These are phyloP conservation scores for Phytophthora cryptogea DNA, from an alignment of 352 stramenopile species.

Conservation along the genomic window DNA sequence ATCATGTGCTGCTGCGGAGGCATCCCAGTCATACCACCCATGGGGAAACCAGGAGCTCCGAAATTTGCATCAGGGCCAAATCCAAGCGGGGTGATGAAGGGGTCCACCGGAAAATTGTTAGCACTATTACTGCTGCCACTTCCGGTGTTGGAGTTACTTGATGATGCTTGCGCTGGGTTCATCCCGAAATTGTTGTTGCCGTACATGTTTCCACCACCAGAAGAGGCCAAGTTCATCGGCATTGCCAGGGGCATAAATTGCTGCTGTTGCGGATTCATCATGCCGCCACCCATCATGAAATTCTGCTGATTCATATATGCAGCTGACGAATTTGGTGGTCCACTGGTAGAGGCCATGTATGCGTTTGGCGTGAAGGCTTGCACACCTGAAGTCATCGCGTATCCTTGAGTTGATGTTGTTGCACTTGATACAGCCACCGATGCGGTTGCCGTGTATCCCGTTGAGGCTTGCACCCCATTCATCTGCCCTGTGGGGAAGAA, in stretches of 20 bases:
- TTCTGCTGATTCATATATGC: conserved; percentile 51
- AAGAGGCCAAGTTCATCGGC: conserved; percentile 49
- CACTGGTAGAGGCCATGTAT: conserved; percentile 43
- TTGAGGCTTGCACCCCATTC: conserved; percentile 30
- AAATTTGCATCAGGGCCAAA: conserved; percentile 41
- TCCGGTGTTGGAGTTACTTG: conserved; percentile 17
- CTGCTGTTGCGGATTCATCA: conserved; percentile 57
- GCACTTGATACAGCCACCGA: conserved; percentile 34
- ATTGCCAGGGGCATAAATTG: conserved; percentile 72
- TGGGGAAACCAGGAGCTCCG: conserved; percentile 40
- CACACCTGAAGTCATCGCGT: conserved; percentile 37
- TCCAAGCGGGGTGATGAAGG: conserved; percentile 67
- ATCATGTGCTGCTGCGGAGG: conserved; percentile 51
- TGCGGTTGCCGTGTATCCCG: conserved; percentile 28
- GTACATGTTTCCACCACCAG: conserved; percentile 48
- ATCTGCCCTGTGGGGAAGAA: conserved; percentile 41
- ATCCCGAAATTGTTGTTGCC: conserved; percentile 46
- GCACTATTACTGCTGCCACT: conserved; percentile 23
- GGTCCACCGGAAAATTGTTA: conserved; percentile 60
- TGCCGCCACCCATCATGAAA: conserved; percentile 52
- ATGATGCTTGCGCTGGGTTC: conserved; percentile 23
- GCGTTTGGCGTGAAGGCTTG: conserved; percentile 43
- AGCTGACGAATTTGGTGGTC: conserved; percentile 24
- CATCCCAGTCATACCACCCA: conserved; percentile 49
- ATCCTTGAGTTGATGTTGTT: conserved; percentile 36